These are phyloP conservation scores for Mesotaenium endlicherianum DNA, from an alignment of 139 green algal species.

Conservation along the genomic window DNA sequence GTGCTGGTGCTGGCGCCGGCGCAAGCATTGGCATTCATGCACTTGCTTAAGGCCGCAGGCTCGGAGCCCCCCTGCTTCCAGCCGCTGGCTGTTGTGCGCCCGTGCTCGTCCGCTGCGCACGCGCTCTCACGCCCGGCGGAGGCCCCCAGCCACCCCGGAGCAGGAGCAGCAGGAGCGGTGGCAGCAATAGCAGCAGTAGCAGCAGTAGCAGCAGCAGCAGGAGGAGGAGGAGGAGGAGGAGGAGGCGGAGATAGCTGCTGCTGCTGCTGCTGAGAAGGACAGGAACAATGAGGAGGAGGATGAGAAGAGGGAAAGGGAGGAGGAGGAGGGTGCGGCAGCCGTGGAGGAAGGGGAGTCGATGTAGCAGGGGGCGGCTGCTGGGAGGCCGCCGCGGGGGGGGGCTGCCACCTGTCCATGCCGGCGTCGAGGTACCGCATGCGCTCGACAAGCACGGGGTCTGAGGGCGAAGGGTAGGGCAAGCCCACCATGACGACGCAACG, in stretches of 20 bases:
- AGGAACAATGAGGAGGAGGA: too few relatives aligned
- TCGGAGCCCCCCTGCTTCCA: not conserved
- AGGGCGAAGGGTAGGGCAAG: slow-evolving; percentile 89
- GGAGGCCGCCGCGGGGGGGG: too few relatives aligned
- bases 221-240: not conserved
- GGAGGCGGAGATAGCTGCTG: too few relatives aligned
- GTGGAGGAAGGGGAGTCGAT: too few relatives aligned
- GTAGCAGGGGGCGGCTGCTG: too few relatives aligned
- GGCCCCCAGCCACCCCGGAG: not conserved
- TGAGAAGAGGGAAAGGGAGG: too few relatives aligned
- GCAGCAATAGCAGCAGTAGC: not conserved
- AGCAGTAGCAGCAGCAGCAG: too few relatives aligned
- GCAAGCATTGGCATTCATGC: not conserved
- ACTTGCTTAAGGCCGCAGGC: not conserved
- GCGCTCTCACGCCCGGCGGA: not conserved
- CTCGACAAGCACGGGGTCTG: slow-evolving; percentile 86
- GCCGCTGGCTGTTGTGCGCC: not conserved
- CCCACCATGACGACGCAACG: slow-evolving; percentile 90
- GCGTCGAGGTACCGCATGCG: slow-evolving; percentile 79
- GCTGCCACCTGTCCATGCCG: not conserved
- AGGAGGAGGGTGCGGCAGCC: not conserved
- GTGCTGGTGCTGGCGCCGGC: not conserved
- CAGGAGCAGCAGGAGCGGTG: not conserved
- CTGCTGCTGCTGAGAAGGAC: too few relatives aligned
- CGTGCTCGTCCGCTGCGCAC: too few relatives aligned